Conservation (phyloP, 441 rosid species). For the Erodium trifolium region DNA sequence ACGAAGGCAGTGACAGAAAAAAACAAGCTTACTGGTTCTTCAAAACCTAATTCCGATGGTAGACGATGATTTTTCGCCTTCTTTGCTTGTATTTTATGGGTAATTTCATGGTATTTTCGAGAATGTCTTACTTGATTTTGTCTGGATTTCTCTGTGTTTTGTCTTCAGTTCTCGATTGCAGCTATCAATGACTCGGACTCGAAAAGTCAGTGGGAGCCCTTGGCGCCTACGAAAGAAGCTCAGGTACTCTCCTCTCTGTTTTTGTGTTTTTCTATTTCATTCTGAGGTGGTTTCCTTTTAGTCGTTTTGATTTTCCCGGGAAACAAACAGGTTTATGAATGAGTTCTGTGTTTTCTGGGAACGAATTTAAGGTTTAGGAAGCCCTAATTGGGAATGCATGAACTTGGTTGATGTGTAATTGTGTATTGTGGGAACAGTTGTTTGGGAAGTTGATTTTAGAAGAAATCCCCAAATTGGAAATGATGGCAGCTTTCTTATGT, state of each 20-base stretch:
- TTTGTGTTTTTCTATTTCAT: not conserved
- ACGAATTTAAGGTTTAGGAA: not conserved
- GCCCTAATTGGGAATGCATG: conserved; percentile 11
- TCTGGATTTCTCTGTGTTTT: not conserved
- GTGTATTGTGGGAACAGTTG: conserved; percentile 5
- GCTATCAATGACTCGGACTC: conserved; percentile 94
- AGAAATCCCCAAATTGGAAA: not conserved
- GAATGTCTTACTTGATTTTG: conserved; percentile 10
- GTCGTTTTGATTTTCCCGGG: not conserved
- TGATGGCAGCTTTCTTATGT: not conserved
- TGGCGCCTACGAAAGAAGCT: conserved; percentile 97
- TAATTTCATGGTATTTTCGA: not conserved
- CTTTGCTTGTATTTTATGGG: too few relatives aligned
- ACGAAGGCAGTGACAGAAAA: conserved; percentile 3
- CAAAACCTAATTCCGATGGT: conserved; percentile 27
- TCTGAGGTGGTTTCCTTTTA: not conserved
- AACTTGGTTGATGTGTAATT: not conserved
- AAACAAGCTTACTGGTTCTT: not conserved
- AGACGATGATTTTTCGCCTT: conserved; percentile 11
- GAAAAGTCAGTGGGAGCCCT: conserved; percentile 81
- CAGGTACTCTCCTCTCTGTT: conserved; percentile 42
- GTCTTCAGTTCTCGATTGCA: conserved; percentile 72
- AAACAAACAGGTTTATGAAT: conserved; percentile 6
- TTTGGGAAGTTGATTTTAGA: conserved; percentile 7
- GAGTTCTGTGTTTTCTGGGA: not conserved